phyloP scores from a whole-genome alignment of 805 yeast species.

The Monosporozyma aquatica region DNA sequence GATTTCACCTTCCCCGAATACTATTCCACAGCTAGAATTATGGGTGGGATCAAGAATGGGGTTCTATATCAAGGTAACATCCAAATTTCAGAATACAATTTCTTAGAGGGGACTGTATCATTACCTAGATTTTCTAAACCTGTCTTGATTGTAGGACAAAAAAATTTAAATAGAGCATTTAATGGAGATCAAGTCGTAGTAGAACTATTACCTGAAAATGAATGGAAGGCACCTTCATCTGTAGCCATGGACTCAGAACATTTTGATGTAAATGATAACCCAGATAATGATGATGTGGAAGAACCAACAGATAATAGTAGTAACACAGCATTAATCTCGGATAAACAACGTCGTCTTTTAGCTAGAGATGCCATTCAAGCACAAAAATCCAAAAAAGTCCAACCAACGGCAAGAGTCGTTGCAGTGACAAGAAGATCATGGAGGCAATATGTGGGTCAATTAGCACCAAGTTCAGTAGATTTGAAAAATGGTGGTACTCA shows the following conservation, averaged over 20 bases:
- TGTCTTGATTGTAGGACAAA: conserved; percentile 70
- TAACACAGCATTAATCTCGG: conserved; percentile 33
- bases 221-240: conserved; percentile 83
- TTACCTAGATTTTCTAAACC: conserved; percentile 72
- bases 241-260: conserved; percentile 69
- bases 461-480: conserved; percentile 67
- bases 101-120: conserved; percentile 75
- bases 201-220: conserved; percentile 72
- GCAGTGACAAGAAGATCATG: conserved; percentile 85
- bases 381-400: conserved; percentile 44
- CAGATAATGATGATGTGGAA: conserved; percentile 40
- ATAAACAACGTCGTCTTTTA: conserved; percentile 45
- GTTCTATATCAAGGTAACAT: conserved; percentile 79
- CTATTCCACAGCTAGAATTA: conserved; percentile 67
- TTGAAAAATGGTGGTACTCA: conserved; percentile 54
- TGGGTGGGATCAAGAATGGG: conserved; percentile 87
- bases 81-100: conserved; percentile 75
- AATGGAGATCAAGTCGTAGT: conserved; percentile 88
- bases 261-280: conserved; percentile 49
- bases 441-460: conserved; percentile 93
- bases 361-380: conserved; percentile 69
- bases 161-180: conserved; percentile 80
- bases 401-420: conserved; percentile 92
- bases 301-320: conserved; percentile 40
- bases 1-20: conserved; percentile 68